These are phyloP conservation scores for Syzygium malaccense DNA, from an alignment of 441 rosid species.

Conservation along the genomic window DNA sequence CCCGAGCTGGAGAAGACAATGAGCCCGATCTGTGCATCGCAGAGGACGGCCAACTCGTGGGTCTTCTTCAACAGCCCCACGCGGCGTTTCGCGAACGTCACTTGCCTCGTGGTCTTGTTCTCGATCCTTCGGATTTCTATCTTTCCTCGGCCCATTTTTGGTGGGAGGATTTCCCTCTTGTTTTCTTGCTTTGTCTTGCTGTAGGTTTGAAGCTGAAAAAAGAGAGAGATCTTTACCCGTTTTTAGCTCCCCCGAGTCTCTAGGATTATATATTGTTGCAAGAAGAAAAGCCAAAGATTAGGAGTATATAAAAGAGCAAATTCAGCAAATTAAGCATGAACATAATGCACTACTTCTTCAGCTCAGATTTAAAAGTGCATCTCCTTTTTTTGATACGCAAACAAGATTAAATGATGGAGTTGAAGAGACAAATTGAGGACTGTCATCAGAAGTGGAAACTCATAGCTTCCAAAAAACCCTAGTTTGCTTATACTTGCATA, in stretches of 20 bases:
- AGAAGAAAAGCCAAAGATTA: neutral
- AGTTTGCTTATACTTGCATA: neutral
- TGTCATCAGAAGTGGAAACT: neutral
- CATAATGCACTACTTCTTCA: neutral
- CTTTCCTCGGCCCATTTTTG: constrained; percentile 65
- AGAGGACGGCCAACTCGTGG: constrained; percentile 56
- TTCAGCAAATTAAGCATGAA: neutral
- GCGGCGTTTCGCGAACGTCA: constrained; percentile 60
- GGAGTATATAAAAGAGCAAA: neutral
- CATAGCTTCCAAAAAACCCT: neutral
- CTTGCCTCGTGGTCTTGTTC: constrained; percentile 74
- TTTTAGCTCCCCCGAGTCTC: neutral
- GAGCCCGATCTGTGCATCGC: constrained; percentile 71
- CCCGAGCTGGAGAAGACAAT: constrained; percentile 71
- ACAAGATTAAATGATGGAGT: neutral
- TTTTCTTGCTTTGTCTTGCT: neutral
- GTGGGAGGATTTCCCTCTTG: neutral
- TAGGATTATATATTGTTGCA: neutral
- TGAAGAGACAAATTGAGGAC: neutral
- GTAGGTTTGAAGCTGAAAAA: neutral
- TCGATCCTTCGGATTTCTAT: constrained; percentile 58
- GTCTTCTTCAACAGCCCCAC: constrained; percentile 71
- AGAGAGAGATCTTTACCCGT: neutral
- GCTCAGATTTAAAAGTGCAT: neutral
- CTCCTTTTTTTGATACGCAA: neutral